These are phyloP conservation scores for Neurospora tetraspora DNA, from an alignment of 495 filamentous ascomycete genomes.

Conservation along the genomic window DNA sequence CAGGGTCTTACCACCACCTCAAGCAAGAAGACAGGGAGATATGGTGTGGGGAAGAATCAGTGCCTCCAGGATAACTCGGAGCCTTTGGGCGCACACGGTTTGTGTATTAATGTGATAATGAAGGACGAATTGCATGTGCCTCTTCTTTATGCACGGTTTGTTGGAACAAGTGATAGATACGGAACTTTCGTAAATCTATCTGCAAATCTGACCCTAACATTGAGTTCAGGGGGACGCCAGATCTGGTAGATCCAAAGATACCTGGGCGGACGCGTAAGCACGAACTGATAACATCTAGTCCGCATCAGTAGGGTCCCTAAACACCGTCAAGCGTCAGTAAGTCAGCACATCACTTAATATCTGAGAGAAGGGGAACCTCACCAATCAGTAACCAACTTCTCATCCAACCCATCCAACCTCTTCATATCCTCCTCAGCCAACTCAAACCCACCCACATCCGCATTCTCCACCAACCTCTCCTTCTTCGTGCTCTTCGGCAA, in stretches of 20 bases:
- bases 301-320: neutral
- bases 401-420: slow-evolving; percentile 54
- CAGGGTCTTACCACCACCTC: neutral
- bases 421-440: slow-evolving; percentile 54
- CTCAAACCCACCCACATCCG: slow-evolving; percentile 54
- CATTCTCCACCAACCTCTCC: slow-evolving; percentile 55
- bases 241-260: neutral
- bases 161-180: neutral
- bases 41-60: neutral
- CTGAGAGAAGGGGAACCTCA: slow-evolving; percentile 11
- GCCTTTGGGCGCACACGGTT: neutral
- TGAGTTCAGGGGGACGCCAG: neutral
- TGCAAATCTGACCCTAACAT: neutral
- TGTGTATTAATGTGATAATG: neutral
- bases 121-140: neutral
- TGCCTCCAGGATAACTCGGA: neutral
- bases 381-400: slow-evolving; percentile 54
- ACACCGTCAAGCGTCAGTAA: neutral
- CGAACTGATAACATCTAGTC: neutral
- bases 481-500: slow-evolving; percentile 62
- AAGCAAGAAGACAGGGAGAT: neutral
- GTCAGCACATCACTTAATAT: neutral
- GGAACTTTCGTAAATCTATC: neutral
- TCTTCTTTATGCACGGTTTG: neutral
- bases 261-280: neutral